A percentile compares a stretch with the other conserved stretches of the same genome.
Evolutionary conservation across 2,329 filamentous ascomycete species (phyloP).

Genomic region (Ceratocystis variospora): DNA sequence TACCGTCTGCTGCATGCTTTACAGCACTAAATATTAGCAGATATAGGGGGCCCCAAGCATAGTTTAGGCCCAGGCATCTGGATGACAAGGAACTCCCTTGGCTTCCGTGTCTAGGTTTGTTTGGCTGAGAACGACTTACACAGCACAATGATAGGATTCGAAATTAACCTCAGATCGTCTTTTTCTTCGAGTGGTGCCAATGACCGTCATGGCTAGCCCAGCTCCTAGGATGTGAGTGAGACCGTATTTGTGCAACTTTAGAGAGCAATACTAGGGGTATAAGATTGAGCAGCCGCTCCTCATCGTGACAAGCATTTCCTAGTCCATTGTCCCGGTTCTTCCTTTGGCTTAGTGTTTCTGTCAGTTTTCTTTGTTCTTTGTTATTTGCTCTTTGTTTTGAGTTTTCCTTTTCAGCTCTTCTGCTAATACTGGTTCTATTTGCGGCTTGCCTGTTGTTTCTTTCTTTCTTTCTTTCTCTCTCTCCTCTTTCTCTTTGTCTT

Average conservation of each 20-base stretch:
- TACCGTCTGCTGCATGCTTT: not conserved
- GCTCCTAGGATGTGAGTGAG: not conserved
- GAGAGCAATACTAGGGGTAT: not conserved
- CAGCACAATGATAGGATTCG: not conserved
- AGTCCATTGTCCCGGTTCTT: not conserved
- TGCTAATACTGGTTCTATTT: not conserved
- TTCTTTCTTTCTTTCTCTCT: not conserved
- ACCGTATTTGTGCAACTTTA: not conserved
- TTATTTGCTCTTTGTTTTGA: not conserved
- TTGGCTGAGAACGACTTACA: not conserved
- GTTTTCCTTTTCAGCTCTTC: not conserved
- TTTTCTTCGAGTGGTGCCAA: not conserved
- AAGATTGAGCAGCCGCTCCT: not conserved
- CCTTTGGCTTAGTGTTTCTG: not conserved
- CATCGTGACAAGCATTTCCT: not conserved
- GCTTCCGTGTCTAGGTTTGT: slow-evolving; percentile 3
- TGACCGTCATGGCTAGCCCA: not conserved
- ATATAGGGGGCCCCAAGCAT: not conserved
- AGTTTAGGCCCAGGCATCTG: not conserved
- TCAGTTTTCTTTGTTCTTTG: not conserved
- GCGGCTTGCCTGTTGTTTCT: not conserved
- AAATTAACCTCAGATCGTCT: not conserved
- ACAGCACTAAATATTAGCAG: not conserved
- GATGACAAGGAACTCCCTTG: not conserved
- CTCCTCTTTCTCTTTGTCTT: not conserved